Base-by-base conservation (phyloP, 768 basidiomycete genomes). In the Auriscalpium microsporum region DNA sequence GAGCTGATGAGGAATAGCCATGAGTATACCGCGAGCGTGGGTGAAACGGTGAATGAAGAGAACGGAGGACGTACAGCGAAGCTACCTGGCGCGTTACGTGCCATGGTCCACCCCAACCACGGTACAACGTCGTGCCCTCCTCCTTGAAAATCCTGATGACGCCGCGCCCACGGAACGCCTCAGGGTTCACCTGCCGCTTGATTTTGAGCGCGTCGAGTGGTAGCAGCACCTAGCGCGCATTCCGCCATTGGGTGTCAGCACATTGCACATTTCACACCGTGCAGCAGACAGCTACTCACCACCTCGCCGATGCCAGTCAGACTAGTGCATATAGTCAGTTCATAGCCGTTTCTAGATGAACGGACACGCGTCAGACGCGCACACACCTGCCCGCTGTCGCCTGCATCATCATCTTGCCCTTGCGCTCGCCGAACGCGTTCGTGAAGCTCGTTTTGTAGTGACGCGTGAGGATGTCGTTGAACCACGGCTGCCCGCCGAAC, bases 91-190 rank as follows among this genome's bases (percentile, higher is more conserved):
- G 95, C 95, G 63, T 99, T 99, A 52, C 95, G 83, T 2, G 94
- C 95, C 80, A 96, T 87, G 21, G 95, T 98, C 95, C 95, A 98
- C 94, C 94, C 92, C 94, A 96, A 33, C 95, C 95, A 59, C 94
- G 86, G 72, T 99, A 99, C 37, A 99, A 80, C 1, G 87, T 81
- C 9, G 88, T 81, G 55, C 94, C 92, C 68, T 98, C 95, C 62
- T 99, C 94, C 67, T 82, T 70, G 70, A 99, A 82, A 63, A 99
- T 92, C 53, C 87, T 86, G 54, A 96, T 59, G 62, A 94, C 78
- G 17, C 94, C 93, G 23, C 95, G 90, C 38, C 94, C 94, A 37
- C 91, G 88, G 82, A 99, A 93, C 1, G 95, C 95, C 65, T 97
- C 96, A 1, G 95, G 95, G 73, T 99, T 99, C 54, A 89, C 90